Evolutionary conservation across 2,329 filamentous ascomycete genomes (phyloP).

Genomic region (Colletotrichum echinochloae): DNA sequence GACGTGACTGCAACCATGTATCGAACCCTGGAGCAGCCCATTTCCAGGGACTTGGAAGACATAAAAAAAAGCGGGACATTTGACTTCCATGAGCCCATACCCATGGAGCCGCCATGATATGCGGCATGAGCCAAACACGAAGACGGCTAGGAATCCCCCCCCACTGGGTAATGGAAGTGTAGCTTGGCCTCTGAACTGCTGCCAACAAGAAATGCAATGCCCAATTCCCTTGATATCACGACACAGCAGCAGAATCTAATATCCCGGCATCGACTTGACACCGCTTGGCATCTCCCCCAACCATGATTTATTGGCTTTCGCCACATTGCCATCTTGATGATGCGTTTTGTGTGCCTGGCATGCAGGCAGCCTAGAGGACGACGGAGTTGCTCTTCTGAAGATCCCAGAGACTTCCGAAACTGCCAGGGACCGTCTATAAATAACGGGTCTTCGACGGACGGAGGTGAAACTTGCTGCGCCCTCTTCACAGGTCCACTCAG

Average conservation of each 20-base stretch:
- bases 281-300: constrained; percentile 8
- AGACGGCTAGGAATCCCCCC: neutral
- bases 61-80: constrained; percentile 30
- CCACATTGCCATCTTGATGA: neutral
- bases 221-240: constrained; percentile 24
- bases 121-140: constrained; percentile 27
- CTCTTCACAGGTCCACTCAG: constrained; percentile 32
- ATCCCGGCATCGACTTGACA: constrained; percentile 16
- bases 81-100: constrained; percentile 4
- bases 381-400: constrained; percentile 6
- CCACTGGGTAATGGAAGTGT: constrained; percentile 13
- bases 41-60: constrained; percentile 15
- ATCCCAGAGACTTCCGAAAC: constrained; percentile 34
- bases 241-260: constrained; percentile 23
- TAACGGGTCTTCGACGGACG: constrained; percentile 21
- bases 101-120: constrained; percentile 26
- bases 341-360: constrained; percentile 7
- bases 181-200: constrained; percentile 17
- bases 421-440: constrained; percentile 28
- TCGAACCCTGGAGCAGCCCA: constrained; percentile 12
- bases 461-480: constrained; percentile 50
- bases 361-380: constrained; percentile 5
- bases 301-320: constrained; percentile 16
- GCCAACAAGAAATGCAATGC: constrained; percentile 36
- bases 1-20: constrained; percentile 28